phyloP scores from a whole-genome alignment of 257 asterid species.

The Lantana camara region DNA sequence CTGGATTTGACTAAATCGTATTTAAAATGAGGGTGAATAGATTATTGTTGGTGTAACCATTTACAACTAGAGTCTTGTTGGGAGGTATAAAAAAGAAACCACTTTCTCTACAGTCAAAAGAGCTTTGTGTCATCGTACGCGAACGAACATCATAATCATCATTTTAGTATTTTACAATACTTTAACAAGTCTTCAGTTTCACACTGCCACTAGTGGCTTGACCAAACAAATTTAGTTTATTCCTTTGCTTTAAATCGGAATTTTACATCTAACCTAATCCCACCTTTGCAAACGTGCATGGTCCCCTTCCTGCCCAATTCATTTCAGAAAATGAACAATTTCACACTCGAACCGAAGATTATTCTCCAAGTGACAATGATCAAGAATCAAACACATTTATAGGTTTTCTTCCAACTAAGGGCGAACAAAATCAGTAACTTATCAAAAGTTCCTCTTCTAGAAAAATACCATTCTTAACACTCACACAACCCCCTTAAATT shows the following conservation, averaged over 20 bases:
- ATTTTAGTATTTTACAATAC: too few relatives aligned
- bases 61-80: too few relatives aligned
- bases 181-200: too few relatives aligned
- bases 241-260: not conserved
- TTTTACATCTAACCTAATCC: not conserved
- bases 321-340: not conserved
- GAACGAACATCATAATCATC: too few relatives aligned
- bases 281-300: not conserved
- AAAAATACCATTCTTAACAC: slow-evolving; percentile 27
- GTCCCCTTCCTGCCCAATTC: not conserved
- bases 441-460: slow-evolving; percentile 31
- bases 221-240: slow-evolving; percentile 7
- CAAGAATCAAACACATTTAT: not conserved
- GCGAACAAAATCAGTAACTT: slow-evolving; percentile 21
- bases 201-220: not conserved
- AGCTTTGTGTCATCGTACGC: too few relatives aligned
- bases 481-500: not conserved
- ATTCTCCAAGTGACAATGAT: not conserved
- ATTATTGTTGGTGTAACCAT: too few relatives aligned
- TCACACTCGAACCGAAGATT: not conserved
- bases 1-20: too few relatives aligned
- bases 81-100: too few relatives aligned
- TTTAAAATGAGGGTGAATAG: too few relatives aligned
- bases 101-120: too few relatives aligned
- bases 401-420: not conserved